Base-by-base conservation (phyloP, 2,329 filamentous ascomycete genomes). In the Salinomyces thailandicus region DNA sequence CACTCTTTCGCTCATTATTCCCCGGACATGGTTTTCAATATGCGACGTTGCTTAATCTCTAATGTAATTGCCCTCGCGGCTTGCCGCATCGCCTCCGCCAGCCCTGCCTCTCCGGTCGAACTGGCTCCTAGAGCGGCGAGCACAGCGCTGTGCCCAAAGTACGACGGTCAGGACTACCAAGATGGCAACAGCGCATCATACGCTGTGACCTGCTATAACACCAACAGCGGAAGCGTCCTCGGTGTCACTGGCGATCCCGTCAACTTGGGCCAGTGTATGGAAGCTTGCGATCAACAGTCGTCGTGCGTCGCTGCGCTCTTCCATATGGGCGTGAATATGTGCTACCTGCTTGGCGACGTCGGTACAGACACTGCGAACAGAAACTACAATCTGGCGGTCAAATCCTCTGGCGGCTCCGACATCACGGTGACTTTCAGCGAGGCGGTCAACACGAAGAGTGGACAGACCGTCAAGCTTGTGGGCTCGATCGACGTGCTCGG, bases 401-500 rank as follows among this genome's bases (percentile, higher is more conserved):
- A 32, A 20, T 8, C 11, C 11, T 7, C 8, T 30, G 14, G 11
- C 27, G 11, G 11, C 11, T n/a, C 11, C 11, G 19, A 12, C 13
- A 17, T 35, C 12, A 62, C 71, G 0, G 72, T 85, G 5, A 75
- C 74, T 0, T 84, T 85, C 59, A 63, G 74, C 32, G 73, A 71
- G 43, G 51, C 66, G 1, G 75, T 69, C 14, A 66, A 61, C 1
- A 85, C 80, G 0, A 52, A 51, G 2, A 74, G 56, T 33, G 81
- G 80, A 3, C 68, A 85, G 55, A 75, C 68, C 6, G 67, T 86
- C 51, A 81, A 77, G 55, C 56, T 86, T 9, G 66, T 71, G 0
- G 81, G 81, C 13, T 74, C 69, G 37, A 66, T 69, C 32, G 50
- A 65, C 1, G 62, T 69, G 18, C 69, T 86, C 5, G 80, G 80